Evolutionary conservation across 768 basidiomycete species (phyloP).

Genomic region (Roridomyces roridus): DNA sequence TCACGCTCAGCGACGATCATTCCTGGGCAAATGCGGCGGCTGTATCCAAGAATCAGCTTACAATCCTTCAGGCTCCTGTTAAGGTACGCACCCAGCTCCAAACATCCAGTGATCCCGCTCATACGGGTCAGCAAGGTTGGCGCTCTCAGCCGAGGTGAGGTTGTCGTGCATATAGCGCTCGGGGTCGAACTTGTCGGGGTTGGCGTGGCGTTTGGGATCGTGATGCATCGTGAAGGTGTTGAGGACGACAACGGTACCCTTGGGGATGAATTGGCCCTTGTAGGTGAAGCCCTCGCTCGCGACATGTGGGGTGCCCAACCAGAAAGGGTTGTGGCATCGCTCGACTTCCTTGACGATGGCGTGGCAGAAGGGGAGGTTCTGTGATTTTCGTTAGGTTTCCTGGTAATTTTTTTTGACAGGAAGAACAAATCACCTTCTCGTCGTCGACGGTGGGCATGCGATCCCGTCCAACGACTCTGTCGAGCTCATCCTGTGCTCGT

Average conservation of each 20-base stretch:
- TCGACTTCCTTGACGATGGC: conserved; percentile 36
- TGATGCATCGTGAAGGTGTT: conserved; percentile 48
- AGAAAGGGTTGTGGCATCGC: conserved; percentile 44
- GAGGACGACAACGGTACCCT: conserved; percentile 43
- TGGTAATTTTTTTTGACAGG: not conserved
- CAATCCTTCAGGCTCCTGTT: too few species aligned
- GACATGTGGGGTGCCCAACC: conserved; percentile 47
- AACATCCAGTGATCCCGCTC: conserved; percentile 60
- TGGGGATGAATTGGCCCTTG: conserved; percentile 46
- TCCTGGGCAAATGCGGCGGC: conserved; percentile 50
- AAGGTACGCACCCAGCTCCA: conserved; percentile 47
- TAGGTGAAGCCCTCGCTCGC: conserved; percentile 44
- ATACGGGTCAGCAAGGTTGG: conserved; percentile 45
- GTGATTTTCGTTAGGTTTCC: not conserved
- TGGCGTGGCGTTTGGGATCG: conserved; percentile 42
- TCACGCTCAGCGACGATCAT: conserved; percentile 53
- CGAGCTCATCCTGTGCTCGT: conserved; percentile 25
- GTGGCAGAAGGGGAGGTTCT: conserved; percentile 31
- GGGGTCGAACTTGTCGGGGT: conserved; percentile 45
- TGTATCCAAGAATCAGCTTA: conserved; percentile 5
- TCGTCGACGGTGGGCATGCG: conserved; percentile 30
- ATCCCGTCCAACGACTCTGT: conserved; percentile 28
- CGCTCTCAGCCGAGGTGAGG: conserved; percentile 46
- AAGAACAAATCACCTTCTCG: not conserved
- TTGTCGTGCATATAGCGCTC: conserved; percentile 51